Evolutionary conservation across 2,329 filamentous ascomycete genomes (phyloP), one percentile per base, ranked within the genome.

Genomic region (Hortaea werneckii): DNA sequence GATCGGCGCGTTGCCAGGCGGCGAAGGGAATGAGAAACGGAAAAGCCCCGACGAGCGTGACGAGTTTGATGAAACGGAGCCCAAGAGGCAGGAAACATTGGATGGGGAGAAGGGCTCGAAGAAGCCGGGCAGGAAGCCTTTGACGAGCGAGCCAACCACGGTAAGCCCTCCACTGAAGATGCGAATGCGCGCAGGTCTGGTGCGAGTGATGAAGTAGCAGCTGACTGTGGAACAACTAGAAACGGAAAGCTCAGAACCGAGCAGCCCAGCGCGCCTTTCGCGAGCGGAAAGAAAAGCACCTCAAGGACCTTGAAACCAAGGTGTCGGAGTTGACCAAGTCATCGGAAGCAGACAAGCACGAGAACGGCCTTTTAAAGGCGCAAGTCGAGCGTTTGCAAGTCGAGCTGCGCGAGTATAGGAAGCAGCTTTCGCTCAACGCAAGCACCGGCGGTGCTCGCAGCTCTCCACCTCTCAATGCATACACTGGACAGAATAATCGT

Each of bases 91-190:
- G 49, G 88, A 94, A 67, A 79, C 87, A 51, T 79, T 84, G 49
- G 88, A 94, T 66, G 80, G 83, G 48, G 82, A 87, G 46, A 95
- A 92, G 68, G 75, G 82, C 38, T 80, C 87, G 27, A 96, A 96
- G 79, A 98, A 96, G 70, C 90, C 92, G 4, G 92, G 92, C 42
- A 80, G 92, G 52, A 98, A 98, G 74, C 92, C 90, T 13, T 74
- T 96, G 59, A 96, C 87, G 41, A 94, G 87, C 20, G 92, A 96
- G 67, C 92, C 92, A 26, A 96, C 86, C 56, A 92, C 89, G 55
- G 90, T 96, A 81, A 73, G 89, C 79, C 5, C n/a, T 20, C 20
- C 20, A 20, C 20, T 4, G 20, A 20, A 20, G 20, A 20, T 20
- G 20, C 20, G 20, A 20, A 20, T 20, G 20, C 32, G 32, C 32